Evolutionary conservation across 2,329 filamentous ascomycete genomes (phyloP), one percentile per base, ranked within the genome.

Genomic region (Periconia sp.): DNA sequence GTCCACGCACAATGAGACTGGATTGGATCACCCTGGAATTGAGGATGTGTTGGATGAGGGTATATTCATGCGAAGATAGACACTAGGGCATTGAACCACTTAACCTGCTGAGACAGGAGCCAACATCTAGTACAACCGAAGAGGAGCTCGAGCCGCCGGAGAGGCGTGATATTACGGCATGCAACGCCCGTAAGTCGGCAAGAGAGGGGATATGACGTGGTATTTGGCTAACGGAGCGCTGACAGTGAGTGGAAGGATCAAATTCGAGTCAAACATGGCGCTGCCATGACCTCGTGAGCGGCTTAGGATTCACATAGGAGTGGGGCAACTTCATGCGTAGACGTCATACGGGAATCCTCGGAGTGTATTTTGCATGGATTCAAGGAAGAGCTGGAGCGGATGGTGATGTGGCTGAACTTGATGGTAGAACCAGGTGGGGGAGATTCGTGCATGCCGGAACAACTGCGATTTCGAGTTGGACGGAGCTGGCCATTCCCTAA

Each of bases 11-110:
- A 53, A 45, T 58, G 40, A 58, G 55, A 58, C 53, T 55, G 47
- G 55, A 55, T 58, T 58, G 46, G 48, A 57, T 54, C 49, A 19
- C 45, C 41, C 55, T 57, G 20, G 55, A 57, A 57, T 57, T 57
- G 45, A 57, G 52, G 45, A 55, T 55, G 43, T 57, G 47, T 48
- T 53, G 47, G 55, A 53, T 56, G 40, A 58, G 50, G 47, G 53
- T 53, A 58, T 57, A 50, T 55, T 50, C 49, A 57, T 57, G 55
- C 52, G 41, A 53, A 50, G 33, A 55, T 57, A 56, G 52, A 46
- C 46, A 41, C 48, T 55, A 55, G 46, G 42, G 55, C 47, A 57
- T 57, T 49, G 45, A 54, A 49, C 43, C 45, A 56, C 50, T 56
- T 44, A 40, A 53, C 51, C 53, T 55, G 48, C 54, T 57, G 41